These are phyloP conservation scores for Plasmodium reichenowi DNA, from an alignment of 169 alveolate genomes.

Conservation along the genomic window DNA sequence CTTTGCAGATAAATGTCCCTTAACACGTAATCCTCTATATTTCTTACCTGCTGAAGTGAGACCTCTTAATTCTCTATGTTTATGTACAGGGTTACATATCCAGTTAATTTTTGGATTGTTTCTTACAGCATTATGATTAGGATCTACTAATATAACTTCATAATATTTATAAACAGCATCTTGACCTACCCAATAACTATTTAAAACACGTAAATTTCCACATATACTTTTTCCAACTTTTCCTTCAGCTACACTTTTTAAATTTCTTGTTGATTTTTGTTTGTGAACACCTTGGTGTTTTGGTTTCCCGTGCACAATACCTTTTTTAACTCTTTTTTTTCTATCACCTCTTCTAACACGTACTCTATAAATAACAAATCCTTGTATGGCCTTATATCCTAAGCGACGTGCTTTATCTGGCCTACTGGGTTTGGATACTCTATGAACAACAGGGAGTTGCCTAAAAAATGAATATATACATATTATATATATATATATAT, in stretches of 20 bases:
- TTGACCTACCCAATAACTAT: constrained; percentile 99
- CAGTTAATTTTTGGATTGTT: constrained; percentile 98
- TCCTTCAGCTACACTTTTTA: constrained; percentile 98
- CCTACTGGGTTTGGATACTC: constrained; percentile 95
- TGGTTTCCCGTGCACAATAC: constrained; percentile 99
- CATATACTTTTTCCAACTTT: constrained; percentile 97
- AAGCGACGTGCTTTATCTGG: constrained; percentile 98
- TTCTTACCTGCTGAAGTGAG: constrained; percentile 94
- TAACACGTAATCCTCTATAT: constrained; percentile 92
- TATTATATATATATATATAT: not conserved
- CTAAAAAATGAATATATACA: constrained; percentile 73
- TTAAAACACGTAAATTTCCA: constrained; percentile 97
- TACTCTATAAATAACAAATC: constrained; percentile 98
- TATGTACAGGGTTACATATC: constrained; percentile 97
- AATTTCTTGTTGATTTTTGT: constrained; percentile 96
- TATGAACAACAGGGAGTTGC: constrained; percentile 98
- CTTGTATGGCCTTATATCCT: constrained; percentile 99
- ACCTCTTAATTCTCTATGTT: constrained; percentile 99
- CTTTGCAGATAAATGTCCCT: constrained; percentile 95
- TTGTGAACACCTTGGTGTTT: constrained; percentile 97
- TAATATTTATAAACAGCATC: constrained; percentile 98
- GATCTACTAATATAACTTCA: constrained; percentile 99
- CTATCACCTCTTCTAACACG: constrained; percentile 99
- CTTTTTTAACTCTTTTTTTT: constrained; percentile 98
- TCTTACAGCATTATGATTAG: constrained; percentile 98